Evolutionary conservation across 345 rosid genomes (phyloP), one percentile per base, ranked within the genome.

Genomic region (Sisymbrium irio): DNA sequence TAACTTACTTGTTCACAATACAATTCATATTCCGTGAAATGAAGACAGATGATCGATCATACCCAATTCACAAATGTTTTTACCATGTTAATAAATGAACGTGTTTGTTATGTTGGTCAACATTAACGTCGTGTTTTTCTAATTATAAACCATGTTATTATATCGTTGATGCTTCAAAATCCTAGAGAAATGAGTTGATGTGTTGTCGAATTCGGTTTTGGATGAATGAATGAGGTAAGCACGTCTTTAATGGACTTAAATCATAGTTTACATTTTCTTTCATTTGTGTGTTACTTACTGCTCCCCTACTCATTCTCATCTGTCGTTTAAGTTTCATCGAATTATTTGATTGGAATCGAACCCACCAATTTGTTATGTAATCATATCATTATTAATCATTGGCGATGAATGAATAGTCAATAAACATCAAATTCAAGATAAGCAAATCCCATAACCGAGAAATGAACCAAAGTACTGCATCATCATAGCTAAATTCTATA

Each of bases 201-300:
- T 30, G 55, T 10, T n/a, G 39, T 5, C 27, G 9, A 63, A 44
- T 12, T 30, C 6, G 0, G 9, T 33, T 13, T 45, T 19, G 3
- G 6, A 32, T 45, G 67, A 41, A 41, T 53, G 69, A 73, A 35
- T 55, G 27, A 35, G 78, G 78, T 47, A 74, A 74, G 66, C 77
- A 74, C 77, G 72, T 74, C 72, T 65, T 35, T 53, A 9, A 8
- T 37, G 41, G 22, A 65, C 22, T 47, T 45, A 47, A 47, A 61
- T 40, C 46, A 35, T 56, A 35, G 12, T 12, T 35, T 7, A 65
- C 60, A 60, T 65, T 73, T 46, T 9, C 20, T 13, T 42, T 64
- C 10, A 62, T 28, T 72, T 62, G 55, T 37, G 49, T 58, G 60
- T 37, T 47, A 51, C 47, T 20, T 66, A 57, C 78, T 57, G 78